These are phyloP conservation scores for Viola odorata DNA, from an alignment of 345 rosid genomes.

Conservation along the genomic window DNA sequence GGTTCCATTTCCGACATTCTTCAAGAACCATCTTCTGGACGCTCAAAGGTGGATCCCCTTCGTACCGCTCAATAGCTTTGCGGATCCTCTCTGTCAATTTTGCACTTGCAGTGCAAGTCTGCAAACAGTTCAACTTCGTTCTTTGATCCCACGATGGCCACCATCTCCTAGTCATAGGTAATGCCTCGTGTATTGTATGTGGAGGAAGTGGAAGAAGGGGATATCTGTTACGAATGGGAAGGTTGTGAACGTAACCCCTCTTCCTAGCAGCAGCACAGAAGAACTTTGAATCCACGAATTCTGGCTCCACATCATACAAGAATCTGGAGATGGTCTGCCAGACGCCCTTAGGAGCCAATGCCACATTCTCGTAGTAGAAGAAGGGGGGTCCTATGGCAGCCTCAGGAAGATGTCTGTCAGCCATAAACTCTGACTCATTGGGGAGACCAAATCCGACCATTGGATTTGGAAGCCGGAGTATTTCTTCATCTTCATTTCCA, in stretches of 20 bases:
- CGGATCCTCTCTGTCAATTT: constrained; percentile 68
- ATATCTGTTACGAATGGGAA: constrained; percentile 55
- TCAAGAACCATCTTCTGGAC: constrained; percentile 54
- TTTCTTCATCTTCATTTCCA: constrained; percentile 40
- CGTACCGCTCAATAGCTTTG: constrained; percentile 42
- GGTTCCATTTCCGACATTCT: constrained; percentile 79
- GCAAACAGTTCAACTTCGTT: constrained; percentile 71
- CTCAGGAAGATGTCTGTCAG: constrained; percentile 50
- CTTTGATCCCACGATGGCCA: constrained; percentile 92
- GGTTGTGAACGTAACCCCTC: constrained; percentile 83
- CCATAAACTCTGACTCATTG: constrained; percentile 22
- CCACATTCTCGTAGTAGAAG: constrained; percentile 89
- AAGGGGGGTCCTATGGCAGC: constrained; percentile 64
- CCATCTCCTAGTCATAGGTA: constrained; percentile 67
- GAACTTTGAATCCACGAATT: constrained; percentile 75
- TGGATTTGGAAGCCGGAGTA: constrained; percentile 65
- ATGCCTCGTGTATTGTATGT: constrained; percentile 57
- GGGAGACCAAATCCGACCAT: constrained; percentile 95
- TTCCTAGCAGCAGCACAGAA: constrained; percentile 91
- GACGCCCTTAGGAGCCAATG: constrained; percentile 89
- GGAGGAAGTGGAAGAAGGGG: constrained; percentile 74
- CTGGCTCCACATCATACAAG: constrained; percentile 64
- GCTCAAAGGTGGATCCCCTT: constrained; percentile 46
- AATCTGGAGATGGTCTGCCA: constrained; percentile 76
- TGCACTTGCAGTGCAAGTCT: constrained; percentile 66